Evolutionary conservation across 108 stramenopile genomes (phyloP).

Genomic region (Cyclostephanos tholiformis): DNA sequence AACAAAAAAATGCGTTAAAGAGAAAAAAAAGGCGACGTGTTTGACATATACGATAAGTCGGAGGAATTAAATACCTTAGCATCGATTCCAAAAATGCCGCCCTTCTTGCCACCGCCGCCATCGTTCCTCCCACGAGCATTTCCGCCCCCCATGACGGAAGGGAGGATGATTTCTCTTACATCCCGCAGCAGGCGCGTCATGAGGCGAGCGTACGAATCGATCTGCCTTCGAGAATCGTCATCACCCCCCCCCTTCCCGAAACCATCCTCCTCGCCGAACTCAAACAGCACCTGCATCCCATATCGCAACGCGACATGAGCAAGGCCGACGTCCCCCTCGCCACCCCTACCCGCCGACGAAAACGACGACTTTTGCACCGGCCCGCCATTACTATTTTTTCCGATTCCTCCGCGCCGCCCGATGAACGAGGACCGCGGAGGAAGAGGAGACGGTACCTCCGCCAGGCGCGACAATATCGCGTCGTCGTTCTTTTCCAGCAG

Average conservation of each 20-base stretch:
- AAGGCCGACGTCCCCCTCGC: slow-evolving; percentile 1
- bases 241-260: neutral
- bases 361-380: neutral
- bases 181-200: slow-evolving; percentile 36
- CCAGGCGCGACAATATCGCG: slow-evolving; percentile 27
- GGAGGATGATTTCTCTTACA: slow-evolving; percentile 39
- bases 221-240: slow-evolving; percentile 1
- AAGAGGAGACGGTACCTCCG: slow-evolving; percentile 20
- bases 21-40: neutral
- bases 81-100: slow-evolving; percentile 22
- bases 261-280: neutral
- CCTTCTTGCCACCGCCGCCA: neutral
- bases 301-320: slow-evolving; percentile 27
- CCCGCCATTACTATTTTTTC: neutral
- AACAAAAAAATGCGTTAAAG: neutral
- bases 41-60: neutral
- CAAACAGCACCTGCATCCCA: slow-evolving; percentile 29
- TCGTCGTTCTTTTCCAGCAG: slow-evolving; percentile 42
- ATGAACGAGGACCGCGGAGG: neutral
- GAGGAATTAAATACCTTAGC: slow-evolving; percentile 14
- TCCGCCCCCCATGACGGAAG: neutral
- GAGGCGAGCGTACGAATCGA: slow-evolving; percentile 18
- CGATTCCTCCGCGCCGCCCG: neutral
- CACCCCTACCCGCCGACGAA: neutral
- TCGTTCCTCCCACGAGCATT: slow-evolving; percentile 1